Evolutionary conservation across 768 basidiomycete genomes (phyloP).

Genomic region (Sutorius australiensis): DNA sequence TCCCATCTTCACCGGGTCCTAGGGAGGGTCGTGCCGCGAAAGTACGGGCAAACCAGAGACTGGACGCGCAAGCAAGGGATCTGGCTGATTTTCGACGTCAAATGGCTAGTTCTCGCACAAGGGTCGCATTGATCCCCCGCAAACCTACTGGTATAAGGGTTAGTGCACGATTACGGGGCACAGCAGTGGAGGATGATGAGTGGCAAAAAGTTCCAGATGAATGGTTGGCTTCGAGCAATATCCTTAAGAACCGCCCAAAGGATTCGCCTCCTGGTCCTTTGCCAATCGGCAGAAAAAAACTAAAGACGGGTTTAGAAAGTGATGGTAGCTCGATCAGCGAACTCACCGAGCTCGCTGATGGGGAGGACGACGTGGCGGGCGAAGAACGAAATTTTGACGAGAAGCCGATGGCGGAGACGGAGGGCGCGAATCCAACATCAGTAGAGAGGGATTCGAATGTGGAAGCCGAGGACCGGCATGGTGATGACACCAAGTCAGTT

Average conservation of each 20-base stretch:
- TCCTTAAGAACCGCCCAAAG: slow-evolving; percentile 16
- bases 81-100: slow-evolving; percentile 60
- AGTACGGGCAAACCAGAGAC: slow-evolving; percentile 62
- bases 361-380: slow-evolving; percentile 28
- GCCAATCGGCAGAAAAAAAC: slow-evolving; percentile 6
- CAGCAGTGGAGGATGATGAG: slow-evolving; percentile 49
- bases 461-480: slow-evolving; percentile 5
- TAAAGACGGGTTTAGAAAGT: slow-evolving; percentile 57
- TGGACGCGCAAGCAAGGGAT: slow-evolving; percentile 67
- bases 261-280: slow-evolving; percentile 6
- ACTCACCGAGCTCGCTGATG: slow-evolving; percentile 67
- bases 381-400: slow-evolving; percentile 4
- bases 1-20: slow-evolving; percentile 26
- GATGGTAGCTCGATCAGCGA: slow-evolving; percentile 66
- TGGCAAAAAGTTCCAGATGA: slow-evolving; percentile 82
- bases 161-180: slow-evolving; percentile 62
- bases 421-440: not conserved
- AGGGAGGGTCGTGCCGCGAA: slow-evolving; percentile 64
- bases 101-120: slow-evolving; percentile 16
- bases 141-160: slow-evolving; percentile 53
- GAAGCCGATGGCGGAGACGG: not conserved
- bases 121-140: slow-evolving; percentile 22
- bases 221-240: slow-evolving; percentile 43
- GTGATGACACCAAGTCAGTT: not conserved
- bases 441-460: not conserved